Percentiles rank a stretch among this genome's conserved stretches.
These are phyloP conservation scores for Cyclospora cayetanensis DNA, from an alignment of 169 alveolate genomes.

Conservation along the genomic window DNA sequence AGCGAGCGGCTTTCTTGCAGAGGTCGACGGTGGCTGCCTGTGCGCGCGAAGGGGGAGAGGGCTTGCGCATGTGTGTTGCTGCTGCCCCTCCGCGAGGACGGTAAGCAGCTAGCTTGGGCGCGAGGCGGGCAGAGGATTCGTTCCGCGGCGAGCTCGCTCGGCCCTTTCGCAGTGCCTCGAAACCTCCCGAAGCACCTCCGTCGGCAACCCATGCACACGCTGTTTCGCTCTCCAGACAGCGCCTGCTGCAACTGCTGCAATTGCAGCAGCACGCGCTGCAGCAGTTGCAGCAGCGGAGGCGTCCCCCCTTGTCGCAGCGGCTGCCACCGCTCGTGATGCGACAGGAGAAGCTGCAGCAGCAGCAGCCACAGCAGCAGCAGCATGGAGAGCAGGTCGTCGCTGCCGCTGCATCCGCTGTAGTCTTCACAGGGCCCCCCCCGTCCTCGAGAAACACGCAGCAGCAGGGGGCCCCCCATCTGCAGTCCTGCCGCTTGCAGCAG, in stretches of 20 bases:
- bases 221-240: not conserved
- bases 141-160: no score
- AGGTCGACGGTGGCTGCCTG: no score
- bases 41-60: no score
- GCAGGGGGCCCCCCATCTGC: conserved; percentile 14
- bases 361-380: conserved; percentile 42
- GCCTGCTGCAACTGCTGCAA: not conserved
- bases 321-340: not conserved
- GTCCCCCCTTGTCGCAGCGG: not conserved
- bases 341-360: not conserved
- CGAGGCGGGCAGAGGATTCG: no score
- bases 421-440: conserved; percentile 2
- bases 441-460: no score
- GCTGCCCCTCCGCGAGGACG: no score
- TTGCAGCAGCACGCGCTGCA: not conserved
- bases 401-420: conserved; percentile 43
- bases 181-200: not conserved
- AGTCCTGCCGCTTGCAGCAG: not conserved
- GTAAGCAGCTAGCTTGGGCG: no score
- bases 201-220: not conserved
- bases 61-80: no score
- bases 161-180: no score
- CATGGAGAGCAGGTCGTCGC: conserved; percentile 39
- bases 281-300: not conserved
- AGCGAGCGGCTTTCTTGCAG: no score